Conservation (phyloP, 2,329 filamentous ascomycete species). For the Aureobasidium uvarum region DNA sequence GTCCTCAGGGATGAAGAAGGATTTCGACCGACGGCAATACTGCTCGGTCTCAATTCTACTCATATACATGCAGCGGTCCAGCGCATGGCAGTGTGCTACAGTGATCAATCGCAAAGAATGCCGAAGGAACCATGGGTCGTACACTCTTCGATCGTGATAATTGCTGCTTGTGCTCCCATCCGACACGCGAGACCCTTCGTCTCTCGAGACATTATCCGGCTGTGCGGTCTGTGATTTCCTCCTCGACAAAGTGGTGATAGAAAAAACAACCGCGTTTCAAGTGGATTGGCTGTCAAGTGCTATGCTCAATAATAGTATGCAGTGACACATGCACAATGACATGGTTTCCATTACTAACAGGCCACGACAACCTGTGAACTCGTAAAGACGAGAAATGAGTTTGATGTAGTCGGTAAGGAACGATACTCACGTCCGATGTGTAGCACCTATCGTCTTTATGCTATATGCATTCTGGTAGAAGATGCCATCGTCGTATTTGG, state of each 20-base stretch:
- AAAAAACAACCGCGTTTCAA: not conserved
- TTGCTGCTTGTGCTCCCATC: not conserved
- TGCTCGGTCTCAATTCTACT: not conserved
- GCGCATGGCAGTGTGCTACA: slow-evolving; percentile 4
- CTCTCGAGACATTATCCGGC: not conserved
- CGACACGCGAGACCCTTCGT: not conserved
- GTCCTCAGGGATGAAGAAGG: not conserved
- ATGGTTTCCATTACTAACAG: not conserved
- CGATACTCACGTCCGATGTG: too few species aligned
- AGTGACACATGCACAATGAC: not conserved
- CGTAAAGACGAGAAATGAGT: not conserved
- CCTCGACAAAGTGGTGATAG: not conserved
- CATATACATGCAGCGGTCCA: not conserved
- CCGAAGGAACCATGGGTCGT: not conserved
- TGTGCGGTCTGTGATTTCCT: not conserved
- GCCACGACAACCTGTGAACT: too few species aligned
- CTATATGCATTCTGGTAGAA: too few species aligned
- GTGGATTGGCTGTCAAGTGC: not conserved
- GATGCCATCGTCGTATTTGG: not conserved
- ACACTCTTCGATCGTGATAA: not conserved
- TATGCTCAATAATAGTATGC: not conserved
- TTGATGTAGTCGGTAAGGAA: too few species aligned
- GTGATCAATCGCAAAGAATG: not conserved
- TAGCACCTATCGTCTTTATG: too few species aligned
- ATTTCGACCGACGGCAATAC: not conserved